phyloP scores from a whole-genome alignment of 169 alveolate genomes.

The Toxoplasma gondii region DNA sequence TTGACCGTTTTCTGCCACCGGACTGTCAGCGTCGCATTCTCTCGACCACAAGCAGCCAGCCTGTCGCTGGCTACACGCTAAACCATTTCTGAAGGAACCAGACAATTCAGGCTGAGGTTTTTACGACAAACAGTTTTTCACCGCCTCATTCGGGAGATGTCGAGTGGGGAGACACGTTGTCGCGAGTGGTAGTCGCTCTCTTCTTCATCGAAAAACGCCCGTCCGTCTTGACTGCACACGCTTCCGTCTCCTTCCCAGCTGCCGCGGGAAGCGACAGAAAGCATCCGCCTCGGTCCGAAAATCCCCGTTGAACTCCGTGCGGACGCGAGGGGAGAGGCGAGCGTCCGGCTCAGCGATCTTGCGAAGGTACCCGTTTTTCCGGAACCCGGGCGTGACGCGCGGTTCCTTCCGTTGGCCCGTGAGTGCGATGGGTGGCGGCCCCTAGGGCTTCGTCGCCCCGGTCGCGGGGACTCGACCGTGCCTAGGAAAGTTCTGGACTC shows the following conservation, averaged over 20 bases:
- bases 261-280: background rate
- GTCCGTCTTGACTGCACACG: background rate
- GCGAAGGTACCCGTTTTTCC: background rate
- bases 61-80: too few species aligned
- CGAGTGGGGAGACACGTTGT: background rate
- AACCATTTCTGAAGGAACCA: too few species aligned
- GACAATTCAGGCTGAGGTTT: too few species aligned
- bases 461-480: background rate
- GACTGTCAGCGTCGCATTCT: too few species aligned
- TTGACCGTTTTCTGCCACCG: too few species aligned
- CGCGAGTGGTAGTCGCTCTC: background rate
- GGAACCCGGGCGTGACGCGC: background rate
- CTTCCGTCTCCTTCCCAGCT: background rate
- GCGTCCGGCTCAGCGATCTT: constrained; percentile 9
- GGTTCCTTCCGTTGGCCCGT: background rate
- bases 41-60: too few species aligned
- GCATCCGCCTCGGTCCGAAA: constrained; percentile 1
- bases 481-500: background rate
- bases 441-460: background rate
- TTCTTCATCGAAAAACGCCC: background rate
- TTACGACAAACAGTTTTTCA: background rate
- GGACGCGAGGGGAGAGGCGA: constrained; percentile 14
- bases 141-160: background rate
- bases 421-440: background rate
- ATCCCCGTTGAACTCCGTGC: background rate